Evolutionary conservation across 352 stramenopile genomes (phyloP).

Genomic region (Thalassiosira exigua): DNA sequence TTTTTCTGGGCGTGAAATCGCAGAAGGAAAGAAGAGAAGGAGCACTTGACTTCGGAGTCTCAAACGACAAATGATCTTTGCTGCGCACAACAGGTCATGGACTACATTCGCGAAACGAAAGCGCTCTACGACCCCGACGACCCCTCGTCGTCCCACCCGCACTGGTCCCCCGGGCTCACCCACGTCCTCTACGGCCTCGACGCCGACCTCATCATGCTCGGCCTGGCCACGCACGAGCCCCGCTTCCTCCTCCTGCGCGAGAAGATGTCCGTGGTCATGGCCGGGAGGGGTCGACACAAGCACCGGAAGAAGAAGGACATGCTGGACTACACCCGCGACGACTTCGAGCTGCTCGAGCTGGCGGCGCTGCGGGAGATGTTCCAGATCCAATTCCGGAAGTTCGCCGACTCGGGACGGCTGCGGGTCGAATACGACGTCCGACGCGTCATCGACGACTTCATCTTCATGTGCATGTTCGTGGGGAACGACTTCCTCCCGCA

Average conservation of each 20-base stretch:
- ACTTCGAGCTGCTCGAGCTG: constrained; percentile 89
- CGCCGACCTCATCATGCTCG: constrained; percentile 98
- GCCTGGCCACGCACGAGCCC: constrained; percentile 95
- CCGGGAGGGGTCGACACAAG: constrained; percentile 78
- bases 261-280: constrained; percentile 89
- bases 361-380: constrained; percentile 85
- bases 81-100: too few relatives aligned
- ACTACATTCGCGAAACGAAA: constrained; percentile 95
- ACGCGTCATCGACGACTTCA: constrained; percentile 98
- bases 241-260: constrained; percentile 93
- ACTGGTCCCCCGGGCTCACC: constrained; percentile 65
- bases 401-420: constrained; percentile 61
- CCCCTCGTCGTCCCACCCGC: constrained; percentile 54
- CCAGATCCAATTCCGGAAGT: constrained; percentile 83
- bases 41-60: too few relatives aligned
- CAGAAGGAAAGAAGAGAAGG: too few relatives aligned
- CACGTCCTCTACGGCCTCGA: constrained; percentile 96
- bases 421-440: constrained; percentile 93
- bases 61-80: too few relatives aligned
- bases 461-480: constrained; percentile 98
- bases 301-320: constrained; percentile 87
- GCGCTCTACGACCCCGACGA: constrained; percentile 92
- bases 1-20: too few relatives aligned
- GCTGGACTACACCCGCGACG: constrained; percentile 85
- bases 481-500: constrained; percentile 99